Base-by-base conservation (phyloP, 2,329 filamentous ascomycete genomes). In the Metarhizium rileyi region DNA sequence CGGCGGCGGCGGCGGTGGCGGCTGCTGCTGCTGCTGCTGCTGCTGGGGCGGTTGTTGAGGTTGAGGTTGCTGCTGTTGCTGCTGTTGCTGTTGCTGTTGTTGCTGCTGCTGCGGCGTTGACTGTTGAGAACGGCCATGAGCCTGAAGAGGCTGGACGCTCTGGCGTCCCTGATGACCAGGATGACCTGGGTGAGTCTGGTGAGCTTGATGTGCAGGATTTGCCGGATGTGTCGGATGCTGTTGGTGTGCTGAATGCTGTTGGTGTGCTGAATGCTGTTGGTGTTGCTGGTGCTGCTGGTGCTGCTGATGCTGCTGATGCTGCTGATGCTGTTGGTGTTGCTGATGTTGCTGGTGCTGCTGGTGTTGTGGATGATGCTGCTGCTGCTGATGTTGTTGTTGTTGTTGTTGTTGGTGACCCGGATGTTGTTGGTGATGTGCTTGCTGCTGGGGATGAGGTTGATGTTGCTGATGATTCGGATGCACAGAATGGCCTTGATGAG, bases 401-500 rank as follows among this genome's bases (percentile, higher is more conserved):
- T 57, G 60, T 22, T 56, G 55, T 3, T 59, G 23, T 4, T 42
- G 41, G 43, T 52, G 46, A 16, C 30, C 22, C 8, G 46, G 35
- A 30, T 48, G 55, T 5, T 66, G 63, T 25, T 59, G 63, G 9
- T 59, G 61, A 16, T 56, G 59, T 12, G 55, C 59, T 14, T 61
- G 60, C 28, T 59, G 57, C 28, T 66, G 65, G 28, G 66, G 65
- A 16, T 66, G 62, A 23, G 61, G 59, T 1, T 60, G 58, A 2
- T 60, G 62, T 9, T 60, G 59, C 46, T 61, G 60, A 26, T 67
- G 65, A 14, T 61, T 59, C 4, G 61, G 64, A 33, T 67, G 67
- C 14, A 65, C 66, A 2, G 63, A 61, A 33, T 65, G 63, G n/a
- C 48, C 58, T 47, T 60, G 50, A 42, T 61, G 61, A 14, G 62